Conservation (phyloP, 345 rosid species). For the Anacardium occidentale region DNA sequence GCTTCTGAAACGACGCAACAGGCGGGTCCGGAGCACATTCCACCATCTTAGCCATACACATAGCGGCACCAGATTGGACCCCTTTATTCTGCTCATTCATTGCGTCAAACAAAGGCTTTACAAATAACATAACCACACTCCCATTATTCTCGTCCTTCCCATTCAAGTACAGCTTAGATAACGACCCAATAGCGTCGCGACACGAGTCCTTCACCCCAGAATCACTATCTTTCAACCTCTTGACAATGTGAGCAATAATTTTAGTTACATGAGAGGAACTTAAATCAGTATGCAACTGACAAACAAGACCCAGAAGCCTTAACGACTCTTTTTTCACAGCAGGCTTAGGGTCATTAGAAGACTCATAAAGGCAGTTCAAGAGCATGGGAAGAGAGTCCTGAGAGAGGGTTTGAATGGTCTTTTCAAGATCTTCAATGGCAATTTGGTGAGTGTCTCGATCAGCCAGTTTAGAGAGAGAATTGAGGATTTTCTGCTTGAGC, state of each 20-base stretch:
- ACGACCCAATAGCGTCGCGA: slow-evolving; percentile 73
- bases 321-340: slow-evolving; percentile 86
- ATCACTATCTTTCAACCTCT: slow-evolving; percentile 79
- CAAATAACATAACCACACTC: slow-evolving; percentile 62
- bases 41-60: slow-evolving; percentile 90
- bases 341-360: slow-evolving; percentile 80
- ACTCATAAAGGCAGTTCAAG: slow-evolving; percentile 82
- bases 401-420: slow-evolving; percentile 60
- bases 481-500: slow-evolving; percentile 78
- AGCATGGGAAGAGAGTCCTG: slow-evolving; percentile 82
- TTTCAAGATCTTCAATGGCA: slow-evolving; percentile 89
- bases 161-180: slow-evolving; percentile 67
- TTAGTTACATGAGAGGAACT: slow-evolving; percentile 68
- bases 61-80: slow-evolving; percentile 86
- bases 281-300: slow-evolving; percentile 60
- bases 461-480: slow-evolving; percentile 83
- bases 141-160: slow-evolving; percentile 42
- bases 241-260: slow-evolving; percentile 67
- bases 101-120: slow-evolving; percentile 86
- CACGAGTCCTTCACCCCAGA: slow-evolving; percentile 95
- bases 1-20: slow-evolving; percentile 63
- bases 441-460: slow-evolving; percentile 96
- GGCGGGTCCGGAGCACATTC: slow-evolving; percentile 70
- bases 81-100: slow-evolving; percentile 97
- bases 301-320: slow-evolving; percentile 60